These are phyloP conservation scores for Sugiyamaella sp. DNA, from an alignment of 1,139 yeast species.

Conservation along the genomic window DNA sequence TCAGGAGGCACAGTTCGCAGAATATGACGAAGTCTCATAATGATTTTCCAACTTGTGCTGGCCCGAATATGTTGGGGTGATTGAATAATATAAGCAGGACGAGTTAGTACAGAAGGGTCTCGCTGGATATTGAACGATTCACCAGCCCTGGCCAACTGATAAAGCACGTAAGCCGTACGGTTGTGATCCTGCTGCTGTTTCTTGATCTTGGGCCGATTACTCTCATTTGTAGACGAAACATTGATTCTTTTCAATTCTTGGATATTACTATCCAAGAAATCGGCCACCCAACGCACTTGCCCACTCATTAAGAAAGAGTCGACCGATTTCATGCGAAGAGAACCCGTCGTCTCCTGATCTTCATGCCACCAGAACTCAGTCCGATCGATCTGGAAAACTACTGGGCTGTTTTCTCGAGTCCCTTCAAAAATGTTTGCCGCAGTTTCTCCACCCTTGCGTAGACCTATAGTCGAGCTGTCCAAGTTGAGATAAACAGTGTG, in stretches of 20 bases:
- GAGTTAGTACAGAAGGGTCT: constrained; percentile 88
- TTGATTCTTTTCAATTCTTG: constrained; percentile 24
- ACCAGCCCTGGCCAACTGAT: constrained; percentile 65
- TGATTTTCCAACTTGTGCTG: constrained; percentile 84
- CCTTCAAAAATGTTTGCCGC: constrained; percentile 12
- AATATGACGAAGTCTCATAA: constrained; percentile 76
- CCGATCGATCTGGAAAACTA: constrained; percentile 35
- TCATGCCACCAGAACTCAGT: constrained; percentile 39
- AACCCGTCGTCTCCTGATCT: constrained; percentile 32
- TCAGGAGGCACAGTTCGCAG: constrained; percentile 58
- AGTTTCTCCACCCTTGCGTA: constrained; percentile 28
- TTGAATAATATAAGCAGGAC: constrained; percentile 81
- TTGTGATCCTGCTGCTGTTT: constrained; percentile 22
- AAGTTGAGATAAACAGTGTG: constrained; percentile 32
- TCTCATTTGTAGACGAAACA: constrained; percentile 17
- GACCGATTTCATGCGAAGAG: constrained; percentile 35
- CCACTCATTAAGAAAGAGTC: constrained; percentile 34
- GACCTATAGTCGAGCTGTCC: constrained; percentile 31
- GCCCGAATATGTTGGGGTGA: constrained; percentile 75
- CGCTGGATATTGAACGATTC: constrained; percentile 62
- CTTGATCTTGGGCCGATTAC: constrained; percentile 12
- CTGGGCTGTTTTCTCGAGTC: constrained; percentile 30
- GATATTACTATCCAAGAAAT: constrained; percentile 31
- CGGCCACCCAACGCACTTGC: constrained; percentile 35
- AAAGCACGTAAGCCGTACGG: constrained; percentile 46